phyloP scores from a whole-genome alignment of 1,284 basidiomycete species.

The Volvariella volvacea region DNA sequence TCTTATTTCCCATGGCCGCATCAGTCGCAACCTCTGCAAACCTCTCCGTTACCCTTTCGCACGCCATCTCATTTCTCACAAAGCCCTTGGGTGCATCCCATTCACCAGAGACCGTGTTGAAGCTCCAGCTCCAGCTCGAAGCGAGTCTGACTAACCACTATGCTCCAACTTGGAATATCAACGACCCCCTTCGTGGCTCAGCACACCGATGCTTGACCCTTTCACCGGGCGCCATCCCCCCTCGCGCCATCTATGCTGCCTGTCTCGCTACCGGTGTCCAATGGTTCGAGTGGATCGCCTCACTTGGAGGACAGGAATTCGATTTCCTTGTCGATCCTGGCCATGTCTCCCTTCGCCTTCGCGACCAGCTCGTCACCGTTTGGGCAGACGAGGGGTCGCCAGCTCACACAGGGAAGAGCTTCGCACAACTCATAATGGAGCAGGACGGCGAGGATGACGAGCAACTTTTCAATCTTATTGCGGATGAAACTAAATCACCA shows the following conservation, averaged over 20 bases:
- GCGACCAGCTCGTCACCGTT: slow-evolving; percentile 44
- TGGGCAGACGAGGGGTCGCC: slow-evolving; percentile 50
- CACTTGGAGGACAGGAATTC: slow-evolving; percentile 62
- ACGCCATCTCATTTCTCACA: slow-evolving; percentile 67
- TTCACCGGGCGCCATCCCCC: slow-evolving; percentile 59
- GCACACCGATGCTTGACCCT: slow-evolving; percentile 69
- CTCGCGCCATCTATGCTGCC: slow-evolving; percentile 61
- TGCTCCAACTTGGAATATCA: slow-evolving; percentile 55
- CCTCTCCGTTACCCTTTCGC: slow-evolving; percentile 60
- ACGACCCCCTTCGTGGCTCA: slow-evolving; percentile 58
- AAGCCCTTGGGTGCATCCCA: slow-evolving; percentile 50
- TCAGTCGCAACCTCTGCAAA: slow-evolving; percentile 34
- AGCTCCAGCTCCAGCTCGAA: slow-evolving; percentile 64
- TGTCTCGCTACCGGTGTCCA: slow-evolving; percentile 61
- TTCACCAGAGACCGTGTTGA: slow-evolving; percentile 50
- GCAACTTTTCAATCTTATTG: slow-evolving; percentile 66
- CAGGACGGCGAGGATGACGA: slow-evolving; percentile 62
- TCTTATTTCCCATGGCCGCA: slow-evolving; percentile 33
- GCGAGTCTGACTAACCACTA: slow-evolving; percentile 62
- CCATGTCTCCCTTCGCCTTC: slow-evolving; percentile 57
- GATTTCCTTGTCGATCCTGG: slow-evolving; percentile 77
- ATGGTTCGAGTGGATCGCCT: slow-evolving; percentile 70
- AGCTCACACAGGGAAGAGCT: slow-evolving; percentile 38
- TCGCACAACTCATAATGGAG: slow-evolving; percentile 66
- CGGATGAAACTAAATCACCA: slow-evolving; percentile 58